These are phyloP conservation scores for Bretschneidera sinensis DNA, from an alignment of 345 rosid genomes.

Conservation along the genomic window DNA sequence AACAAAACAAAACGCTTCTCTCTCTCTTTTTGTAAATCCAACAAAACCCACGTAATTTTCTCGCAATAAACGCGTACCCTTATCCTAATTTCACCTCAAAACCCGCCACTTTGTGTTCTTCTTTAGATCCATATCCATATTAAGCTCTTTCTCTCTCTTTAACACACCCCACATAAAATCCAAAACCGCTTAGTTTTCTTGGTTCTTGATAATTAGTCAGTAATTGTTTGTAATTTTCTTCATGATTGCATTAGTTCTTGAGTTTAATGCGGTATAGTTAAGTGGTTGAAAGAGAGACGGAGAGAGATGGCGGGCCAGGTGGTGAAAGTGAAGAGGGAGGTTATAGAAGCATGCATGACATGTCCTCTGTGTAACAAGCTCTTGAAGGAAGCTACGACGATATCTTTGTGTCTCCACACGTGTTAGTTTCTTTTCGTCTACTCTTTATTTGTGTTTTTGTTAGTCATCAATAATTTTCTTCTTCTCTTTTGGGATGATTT, in stretches of 20 bases:
- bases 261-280: slow-evolving; percentile 5
- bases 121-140: slow-evolving; percentile 9
- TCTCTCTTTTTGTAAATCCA: background rate
- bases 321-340: slow-evolving; percentile 47
- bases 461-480: background rate
- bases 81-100: slow-evolving; percentile 10
- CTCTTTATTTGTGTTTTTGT: background rate
- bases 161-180: background rate
- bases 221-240: slow-evolving; percentile 1
- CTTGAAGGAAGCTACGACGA: slow-evolving; percentile 63
- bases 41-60: slow-evolving; percentile 16
- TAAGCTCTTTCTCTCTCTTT: background rate
- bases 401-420: slow-evolving; percentile 74
- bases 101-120: background rate
- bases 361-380: slow-evolving; percentile 67
- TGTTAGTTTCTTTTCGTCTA: slow-evolving; percentile 35
- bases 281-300: background rate
- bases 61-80: slow-evolving; percentile 12
- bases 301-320: slow-evolving; percentile 37
- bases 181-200: background rate
- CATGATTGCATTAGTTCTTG: background rate
- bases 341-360: slow-evolving; percentile 63
- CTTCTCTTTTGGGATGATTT: background rate
- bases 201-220: background rate
- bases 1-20: background rate